Base-by-base conservation (phyloP, 768 basidiomycete genomes). In the Xerocomellus dryophilus region DNA sequence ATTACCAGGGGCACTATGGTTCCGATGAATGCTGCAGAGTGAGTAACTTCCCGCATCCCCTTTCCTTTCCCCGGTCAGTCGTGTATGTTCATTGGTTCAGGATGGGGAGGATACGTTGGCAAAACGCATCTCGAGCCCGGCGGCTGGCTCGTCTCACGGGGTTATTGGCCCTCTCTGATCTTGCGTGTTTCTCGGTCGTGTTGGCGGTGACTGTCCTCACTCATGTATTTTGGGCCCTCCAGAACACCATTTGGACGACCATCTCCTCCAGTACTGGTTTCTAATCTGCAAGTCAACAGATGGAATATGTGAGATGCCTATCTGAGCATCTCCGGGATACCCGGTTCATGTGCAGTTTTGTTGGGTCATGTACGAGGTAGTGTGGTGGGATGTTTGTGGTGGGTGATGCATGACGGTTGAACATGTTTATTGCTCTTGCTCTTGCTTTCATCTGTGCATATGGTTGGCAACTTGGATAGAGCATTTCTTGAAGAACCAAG, bases 201-300 rank as follows among this genome's bases (percentile, higher is more conserved):
- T 43, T 66, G 43, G 38, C 39, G 39, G 49, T 57, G 52, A 58
- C 50, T 41, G 50, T 57, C 39, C 46, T 64, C 50, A 52, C 67
- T 62, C 56, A 67, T 50, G 34, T 38, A 10, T 50, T 55, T 59
- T 51, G 47, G 51, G 46, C 43, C 40, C 50, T 58, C 23, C 46
- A 67, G 66, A 54, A 59, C 42, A 50, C 47, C 21, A 12, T 67
- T 70, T 50, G 70, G 56, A 31, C 59, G 68, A 27, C 68, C 70
- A 3, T 61, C 70, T 21, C 68, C 68, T 41, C 54, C 32, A 25
- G 46, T 47, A 25, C 57, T 15, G 23, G 38, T 40, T 46, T 43
- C 50, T 48, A 34, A 59, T 47, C 12, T 45, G 47, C 35, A 51
- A 47, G 32, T 25, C 31, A 27, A 54, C n/a, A 48, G 39, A 35